Evolutionary conservation across 73 alveolate genomes (phyloP), one percentile per base, ranked within the genome.

Genomic region (Symbiodinium natans): DNA sequence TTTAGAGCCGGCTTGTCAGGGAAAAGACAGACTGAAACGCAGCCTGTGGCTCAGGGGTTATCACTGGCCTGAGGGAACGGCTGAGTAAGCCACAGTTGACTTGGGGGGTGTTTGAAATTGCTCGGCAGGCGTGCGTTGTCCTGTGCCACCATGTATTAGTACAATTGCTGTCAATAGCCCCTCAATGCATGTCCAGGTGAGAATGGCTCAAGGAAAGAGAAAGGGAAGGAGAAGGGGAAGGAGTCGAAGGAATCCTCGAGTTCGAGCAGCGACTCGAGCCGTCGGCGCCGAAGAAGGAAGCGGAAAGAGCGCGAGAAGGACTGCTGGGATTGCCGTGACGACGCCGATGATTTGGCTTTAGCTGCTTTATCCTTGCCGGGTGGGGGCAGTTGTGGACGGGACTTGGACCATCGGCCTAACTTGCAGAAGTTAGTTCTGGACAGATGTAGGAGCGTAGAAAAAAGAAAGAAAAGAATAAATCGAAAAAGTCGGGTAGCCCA

Each of bases 241-340:
- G 59, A 36, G 80, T 23, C 19, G 80, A 63, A 63, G 36, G 29
- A 31, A n/a, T 63, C 80, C 36, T 13, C 36, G 27, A 63, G 80
- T 63, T 63, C 80, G 4, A 63, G 80, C 80, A 63, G 80, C 36
- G 33, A n/a, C 36, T 63, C 80, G 11, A 63, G 80, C 80, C 19
- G 80, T n/a, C 3, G 80, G 27, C 80, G 80, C 36, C 40, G 33
- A n/a, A 23, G 71, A 10, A 63, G 38, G 33, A 63, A 63, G 36
- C 80, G 80, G 27, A 63, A 63, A 27, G 80, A 63, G 80, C 80
- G 80, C 38, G 80, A 63, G 40, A 63, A 63, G 80, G 80, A 63
- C 80, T 63, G 36, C 71, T 29, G 15, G 71, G n/a, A 21, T n/a
- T n/a, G n/a, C n/a, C n/a, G n/a, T n/a, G n/a, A n/a, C n/a, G n/a